Conservation (phyloP, 495 filamentous ascomycete species). For the Chaetomium cochliodes region DNA sequence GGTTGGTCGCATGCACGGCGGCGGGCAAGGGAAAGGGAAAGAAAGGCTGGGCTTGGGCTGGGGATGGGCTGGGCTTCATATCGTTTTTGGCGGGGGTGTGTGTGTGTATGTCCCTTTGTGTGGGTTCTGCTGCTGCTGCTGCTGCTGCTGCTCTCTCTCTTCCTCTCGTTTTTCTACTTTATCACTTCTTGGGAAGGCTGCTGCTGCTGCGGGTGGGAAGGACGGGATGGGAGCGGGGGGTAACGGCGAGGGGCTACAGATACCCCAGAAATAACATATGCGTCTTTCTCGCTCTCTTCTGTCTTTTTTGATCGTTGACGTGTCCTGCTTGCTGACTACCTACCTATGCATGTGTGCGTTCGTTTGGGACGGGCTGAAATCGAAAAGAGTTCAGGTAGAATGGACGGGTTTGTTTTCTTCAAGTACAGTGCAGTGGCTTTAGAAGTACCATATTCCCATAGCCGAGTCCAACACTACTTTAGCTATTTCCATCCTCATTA, state of each 20-base stretch:
- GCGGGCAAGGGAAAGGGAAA: not conserved
- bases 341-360: no score
- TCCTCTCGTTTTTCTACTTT: not conserved
- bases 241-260: not conserved
- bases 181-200: not conserved
- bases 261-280: not conserved
- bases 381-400: no score
- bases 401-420: no score
- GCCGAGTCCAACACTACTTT: no score
- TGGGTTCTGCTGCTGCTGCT: conserved; percentile 1
- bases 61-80: not conserved
- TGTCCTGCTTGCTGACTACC: no score
- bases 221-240: not conserved
- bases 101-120: not conserved
- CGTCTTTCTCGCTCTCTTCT: not conserved
- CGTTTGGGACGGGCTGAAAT: no score
- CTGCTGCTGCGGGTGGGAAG: not conserved
- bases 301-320: no score
- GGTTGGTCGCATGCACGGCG: not conserved
- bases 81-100: not conserved
- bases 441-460: no score
- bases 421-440: no score
- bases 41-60: no score
- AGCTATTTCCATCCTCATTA: no score
- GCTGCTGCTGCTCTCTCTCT: not conserved